phyloP scores from a whole-genome alignment of 768 basidiomycete species.

The Obba rivulosa region DNA sequence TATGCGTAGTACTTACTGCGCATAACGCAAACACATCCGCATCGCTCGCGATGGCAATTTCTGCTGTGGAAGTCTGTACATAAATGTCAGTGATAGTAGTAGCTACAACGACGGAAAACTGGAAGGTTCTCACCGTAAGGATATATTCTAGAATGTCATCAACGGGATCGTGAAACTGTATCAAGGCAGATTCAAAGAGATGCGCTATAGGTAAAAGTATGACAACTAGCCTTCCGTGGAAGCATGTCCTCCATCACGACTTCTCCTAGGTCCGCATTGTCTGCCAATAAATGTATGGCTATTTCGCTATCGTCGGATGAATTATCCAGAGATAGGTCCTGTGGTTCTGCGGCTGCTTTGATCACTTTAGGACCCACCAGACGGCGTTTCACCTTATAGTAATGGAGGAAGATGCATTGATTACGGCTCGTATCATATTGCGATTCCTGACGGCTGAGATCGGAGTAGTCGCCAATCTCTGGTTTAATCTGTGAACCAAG shows the following conservation, averaged over 20 bases:
- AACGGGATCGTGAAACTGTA: not conserved
- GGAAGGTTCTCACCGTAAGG: not conserved
- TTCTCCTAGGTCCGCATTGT: no score
- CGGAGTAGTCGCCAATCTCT: no score
- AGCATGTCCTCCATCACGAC: no score
- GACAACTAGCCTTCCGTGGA: no score
- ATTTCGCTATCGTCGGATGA: no score
- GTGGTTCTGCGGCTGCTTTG: not conserved
- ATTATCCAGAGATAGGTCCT: no score
- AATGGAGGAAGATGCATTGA: not conserved
- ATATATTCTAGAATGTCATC: not conserved
- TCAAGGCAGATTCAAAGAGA: no score
- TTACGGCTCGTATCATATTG: not conserved
- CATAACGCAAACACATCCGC: not conserved
- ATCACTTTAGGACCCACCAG: not conserved
- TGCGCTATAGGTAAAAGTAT: no score
- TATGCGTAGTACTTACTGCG: not conserved
- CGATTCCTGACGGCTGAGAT: no score
- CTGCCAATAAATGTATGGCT: no score
- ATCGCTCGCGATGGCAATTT: not conserved
- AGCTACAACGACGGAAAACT: not conserved
- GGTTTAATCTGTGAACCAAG: no score
- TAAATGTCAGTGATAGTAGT: no score
- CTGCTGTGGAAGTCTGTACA: not conserved
- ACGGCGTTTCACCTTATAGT: not conserved